Percentiles rank a stretch among this genome's conserved stretches.
phyloP scores from a whole-genome alignment of 2,329 filamentous ascomycete genomes.

The Falciphora oryzae region DNA sequence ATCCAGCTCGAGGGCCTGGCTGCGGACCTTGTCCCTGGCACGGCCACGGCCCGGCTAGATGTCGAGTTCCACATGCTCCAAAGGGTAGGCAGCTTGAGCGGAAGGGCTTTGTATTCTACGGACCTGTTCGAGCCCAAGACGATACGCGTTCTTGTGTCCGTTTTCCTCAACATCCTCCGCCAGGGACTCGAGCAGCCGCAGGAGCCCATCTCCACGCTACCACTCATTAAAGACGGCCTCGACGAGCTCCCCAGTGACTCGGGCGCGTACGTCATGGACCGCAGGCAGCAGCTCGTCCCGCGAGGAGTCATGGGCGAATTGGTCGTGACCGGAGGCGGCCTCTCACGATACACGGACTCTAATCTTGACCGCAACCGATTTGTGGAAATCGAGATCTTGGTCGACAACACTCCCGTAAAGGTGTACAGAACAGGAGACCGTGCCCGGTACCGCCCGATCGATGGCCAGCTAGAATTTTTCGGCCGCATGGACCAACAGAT shows the following conservation, averaged over 20 bases:
- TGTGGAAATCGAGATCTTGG: background rate
- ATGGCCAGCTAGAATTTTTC: conserved; percentile 14
- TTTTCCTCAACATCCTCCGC: background rate
- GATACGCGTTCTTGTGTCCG: background rate
- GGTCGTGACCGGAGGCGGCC: conserved; percentile 32
- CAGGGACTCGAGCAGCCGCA: background rate
- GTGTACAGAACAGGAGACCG: conserved; percentile 13
- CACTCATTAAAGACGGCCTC: background rate
- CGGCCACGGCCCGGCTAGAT: background rate
- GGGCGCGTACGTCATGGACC: conserved; percentile 34
- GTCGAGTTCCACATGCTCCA: conserved; percentile 4
- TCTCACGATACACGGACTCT: conserved; percentile 30
- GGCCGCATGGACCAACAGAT: conserved; percentile 14
- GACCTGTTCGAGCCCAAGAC: conserved; percentile 1
- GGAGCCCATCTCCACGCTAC: background rate
- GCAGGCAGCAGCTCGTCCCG: conserved; percentile 23
- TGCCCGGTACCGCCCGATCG: background rate
- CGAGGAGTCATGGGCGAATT: conserved; percentile 34
- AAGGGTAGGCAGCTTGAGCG: background rate
- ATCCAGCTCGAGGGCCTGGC: background rate
- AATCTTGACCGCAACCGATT: background rate
- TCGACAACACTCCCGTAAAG: background rate
- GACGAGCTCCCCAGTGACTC: background rate
- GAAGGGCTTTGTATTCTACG: background rate
- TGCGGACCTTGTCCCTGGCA: background rate